Evolutionary conservation across 2,329 filamentous ascomycete species (phyloP).

Genomic region (Ophiostoma tasmaniense): DNA sequence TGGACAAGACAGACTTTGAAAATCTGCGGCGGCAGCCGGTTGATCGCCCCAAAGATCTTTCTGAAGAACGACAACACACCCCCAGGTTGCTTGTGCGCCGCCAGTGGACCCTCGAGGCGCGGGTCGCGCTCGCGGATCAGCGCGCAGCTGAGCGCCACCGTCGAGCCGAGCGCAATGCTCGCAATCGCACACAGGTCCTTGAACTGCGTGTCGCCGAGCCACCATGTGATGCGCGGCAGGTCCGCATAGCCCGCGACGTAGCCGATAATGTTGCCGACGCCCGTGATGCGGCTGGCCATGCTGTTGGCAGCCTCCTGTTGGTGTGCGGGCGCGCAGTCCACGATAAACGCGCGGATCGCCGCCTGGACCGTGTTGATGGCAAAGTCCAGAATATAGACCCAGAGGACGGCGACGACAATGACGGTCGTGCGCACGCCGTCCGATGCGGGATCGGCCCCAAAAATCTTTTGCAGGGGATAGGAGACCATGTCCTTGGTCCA

Average conservation of each 20-base stretch:
- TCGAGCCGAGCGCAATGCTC: conserved; percentile 60
- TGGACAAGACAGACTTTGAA: conserved; percentile 73
- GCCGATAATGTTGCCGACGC: conserved; percentile 82
- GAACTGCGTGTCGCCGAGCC: conserved; percentile 82
- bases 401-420: conserved; percentile 71
- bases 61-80: conserved; percentile 73
- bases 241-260: conserved; percentile 82
- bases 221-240: conserved; percentile 62
- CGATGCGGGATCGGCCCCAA: conserved; percentile 61
- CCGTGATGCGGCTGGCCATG: conserved; percentile 81
- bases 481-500: conserved; percentile 67
- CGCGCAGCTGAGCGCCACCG: conserved; percentile 60
- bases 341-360: conserved; percentile 81
- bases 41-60: conserved; percentile 67
- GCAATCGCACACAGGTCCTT: conserved; percentile 85
- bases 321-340: conserved; percentile 84
- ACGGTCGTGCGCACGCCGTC: conserved; percentile 54
- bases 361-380: conserved; percentile 96
- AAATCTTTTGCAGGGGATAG: conserved; percentile 52
- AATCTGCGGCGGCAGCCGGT: conserved; percentile 72
- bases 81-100: conserved; percentile 39
- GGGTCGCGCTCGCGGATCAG: conserved; percentile 74
- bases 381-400: conserved; percentile 88
- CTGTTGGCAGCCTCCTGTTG: conserved; percentile 92
- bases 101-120: conserved; percentile 56